Base-by-base conservation (phyloP, 441 rosid species). In the Theobroma grandiflorum region DNA sequence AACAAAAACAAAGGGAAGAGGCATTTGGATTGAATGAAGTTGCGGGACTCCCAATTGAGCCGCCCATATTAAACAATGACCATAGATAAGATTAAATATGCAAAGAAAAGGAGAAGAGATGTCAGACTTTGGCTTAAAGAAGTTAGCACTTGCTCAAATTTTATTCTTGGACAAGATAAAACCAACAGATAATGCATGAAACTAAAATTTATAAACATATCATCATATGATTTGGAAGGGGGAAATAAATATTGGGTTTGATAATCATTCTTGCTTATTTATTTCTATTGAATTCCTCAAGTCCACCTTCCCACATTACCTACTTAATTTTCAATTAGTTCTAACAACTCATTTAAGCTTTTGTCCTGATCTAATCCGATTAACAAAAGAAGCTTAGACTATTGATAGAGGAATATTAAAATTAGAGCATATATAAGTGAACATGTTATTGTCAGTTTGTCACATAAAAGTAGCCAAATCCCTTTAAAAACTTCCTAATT, bases 81-180 rank as follows among this genome's bases (percentile, higher is more conserved):
- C 45, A 4, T 42, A n/a, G 78, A 80, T 79, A 78, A 82, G 45
- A 68, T 70, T 47, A 59, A 58, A 53, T 59, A 62, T 69, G 38
- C 57, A 14, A 69, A 8, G 12, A 40, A 9, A 40, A 3, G 18
- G 22, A 42, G 22, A 53, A 53, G 43, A 38, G 16, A 68, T 69
- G 78, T 15, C 77, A 62, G 40, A 35, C 73, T 62, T 53, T 77
- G 18, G 52, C 73, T 50, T 59, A 79, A 59, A 55, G 57, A 76
- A 83, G n/a, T n/a, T 22, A 31, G 26, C 43, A 38, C 52, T 74
- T 55, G 67, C 18, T 57, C 22, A 37, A 15, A 59, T 58, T 57
- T 76, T 82, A 81, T 81, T 81, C 79, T 37, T 10, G 52, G 75
- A 76, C 82, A 82, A 77, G 35, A 74, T 72, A 43, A 78, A 62